Base-by-base conservation (phyloP, 2,329 filamentous ascomycete genomes). In the Byssoonygena ceratinophila region DNA sequence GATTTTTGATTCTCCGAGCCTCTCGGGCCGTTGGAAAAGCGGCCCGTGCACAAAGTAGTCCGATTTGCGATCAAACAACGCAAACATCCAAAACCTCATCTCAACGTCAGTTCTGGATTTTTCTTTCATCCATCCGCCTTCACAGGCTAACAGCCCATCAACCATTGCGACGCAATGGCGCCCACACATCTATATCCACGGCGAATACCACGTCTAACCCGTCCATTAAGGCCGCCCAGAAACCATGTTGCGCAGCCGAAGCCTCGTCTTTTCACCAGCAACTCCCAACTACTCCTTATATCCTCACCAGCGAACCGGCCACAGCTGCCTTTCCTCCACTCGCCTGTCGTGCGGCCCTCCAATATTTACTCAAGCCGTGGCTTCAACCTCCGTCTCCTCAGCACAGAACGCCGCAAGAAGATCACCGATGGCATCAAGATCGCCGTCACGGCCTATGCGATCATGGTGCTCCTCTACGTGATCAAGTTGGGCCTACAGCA, bases 361-460 rank as follows among this genome's bases (percentile, higher is more conserved):
- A 57, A 31, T 39, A 65, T 57, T 59, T 66, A 43, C 44, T 12
- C 54, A n/a, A 34, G 43, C 39, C 34, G 45, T 31, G 16, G 39
- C 14, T 11, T 53, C 25, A 51, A 52, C 43, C 80, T 40, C 72
- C 66, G 64, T 20, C 65, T 67, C 1, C 55, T 69, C 36, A 59
- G 90, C 54, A 83, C 79, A 57, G 76, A 85, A 58, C 85, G 91
- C 60, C 75, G 86, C 45, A 80, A 80, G 60, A 75, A 82, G 73
- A 72, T 90, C 54, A 83, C 79, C 57, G 76, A 84, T 57, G 85
- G 91, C 61, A 74, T 87, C 44, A 80, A 80, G 61, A 75, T 85
- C 27, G 83, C 82, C 37, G 71, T 82, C 29, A 86, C 85, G 58
- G 87, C 86, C 37, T 90, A 82, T 76, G 77, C 81, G 12, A 77